Conservation (phyloP, 306 rosid genomes). For the Urtica urens region DNA sequence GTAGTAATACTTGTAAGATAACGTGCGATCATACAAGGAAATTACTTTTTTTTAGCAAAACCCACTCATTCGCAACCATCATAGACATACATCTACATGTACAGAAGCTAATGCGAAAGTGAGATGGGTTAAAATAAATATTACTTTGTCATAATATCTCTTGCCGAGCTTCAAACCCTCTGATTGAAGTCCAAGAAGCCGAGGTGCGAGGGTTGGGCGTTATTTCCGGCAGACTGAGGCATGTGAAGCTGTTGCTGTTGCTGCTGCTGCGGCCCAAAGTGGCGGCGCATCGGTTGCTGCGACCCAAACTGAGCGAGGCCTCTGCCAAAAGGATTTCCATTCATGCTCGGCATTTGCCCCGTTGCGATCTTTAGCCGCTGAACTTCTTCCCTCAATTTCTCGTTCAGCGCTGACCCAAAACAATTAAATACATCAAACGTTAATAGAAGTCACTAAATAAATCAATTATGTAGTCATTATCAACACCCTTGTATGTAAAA, state of each 20-base stretch:
- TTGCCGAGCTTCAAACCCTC: conserved; percentile 16
- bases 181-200: conserved; percentile 48
- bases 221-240: conserved; percentile 33
- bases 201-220: conserved; percentile 29
- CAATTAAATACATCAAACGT: neutral
- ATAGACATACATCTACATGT: conserved; percentile 25
- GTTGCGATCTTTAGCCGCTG: conserved; percentile 75
- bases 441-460: neutral
- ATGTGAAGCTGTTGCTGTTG: conserved; percentile 32
- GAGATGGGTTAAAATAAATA: conserved; percentile 21
- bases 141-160: neutral
- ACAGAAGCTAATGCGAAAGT: conserved; percentile 45
- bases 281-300: conserved; percentile 40
- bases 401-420: conserved; percentile 63
- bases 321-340: conserved; percentile 42
- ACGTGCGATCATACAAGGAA: too few species aligned
- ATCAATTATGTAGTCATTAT: too few species aligned
- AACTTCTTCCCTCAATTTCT: conserved; percentile 69
- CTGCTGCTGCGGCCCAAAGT: conserved; percentile 30
- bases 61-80: conserved; percentile 20
- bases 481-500: too few species aligned
- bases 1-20: too few species aligned
- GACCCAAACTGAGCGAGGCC: conserved; percentile 51
- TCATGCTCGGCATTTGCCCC: conserved; percentile 28
- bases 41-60: conserved; percentile 4